Conservation (phyloP, 129 eudicot genomes). For the Flaveria ramosissima region DNA sequence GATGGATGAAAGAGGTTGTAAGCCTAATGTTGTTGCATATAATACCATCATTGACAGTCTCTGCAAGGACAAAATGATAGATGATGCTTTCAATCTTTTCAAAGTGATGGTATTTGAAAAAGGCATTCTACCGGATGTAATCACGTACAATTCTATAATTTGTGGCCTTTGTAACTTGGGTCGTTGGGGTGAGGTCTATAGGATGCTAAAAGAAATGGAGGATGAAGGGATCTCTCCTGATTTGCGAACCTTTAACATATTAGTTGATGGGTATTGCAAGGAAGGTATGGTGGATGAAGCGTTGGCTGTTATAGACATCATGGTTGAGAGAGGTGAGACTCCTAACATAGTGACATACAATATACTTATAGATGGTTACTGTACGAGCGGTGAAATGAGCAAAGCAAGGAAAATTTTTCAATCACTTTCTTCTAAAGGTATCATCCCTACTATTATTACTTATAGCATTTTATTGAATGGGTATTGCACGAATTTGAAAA, state of each 20-base stretch:
- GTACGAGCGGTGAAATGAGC: not conserved
- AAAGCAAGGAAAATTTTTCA: not conserved
- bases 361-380: not conserved
- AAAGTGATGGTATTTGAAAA: constrained; percentile 9
- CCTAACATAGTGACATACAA: not conserved
- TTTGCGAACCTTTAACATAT: not conserved
- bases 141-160: constrained; percentile 14
- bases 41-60: constrained; percentile 21
- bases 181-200: constrained; percentile 22
- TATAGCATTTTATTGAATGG: constrained; percentile 4
- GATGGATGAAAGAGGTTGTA: constrained; percentile 14
- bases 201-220: constrained; percentile 26
- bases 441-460: not conserved
- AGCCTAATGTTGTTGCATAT: constrained; percentile 2
- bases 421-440: not conserved
- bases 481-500: constrained; percentile 12
- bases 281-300: constrained; percentile 14
- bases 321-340: not conserved
- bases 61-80: constrained; percentile 23
- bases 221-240: constrained; percentile 10
- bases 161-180: constrained; percentile 28
- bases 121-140: not conserved
- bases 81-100: constrained; percentile 16
- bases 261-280: constrained; percentile 17
- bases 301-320: not conserved